Evolutionary conservation across 2,329 filamentous ascomycete species (phyloP).

Genomic region (Myriosclerotinia scirpicola): DNA sequence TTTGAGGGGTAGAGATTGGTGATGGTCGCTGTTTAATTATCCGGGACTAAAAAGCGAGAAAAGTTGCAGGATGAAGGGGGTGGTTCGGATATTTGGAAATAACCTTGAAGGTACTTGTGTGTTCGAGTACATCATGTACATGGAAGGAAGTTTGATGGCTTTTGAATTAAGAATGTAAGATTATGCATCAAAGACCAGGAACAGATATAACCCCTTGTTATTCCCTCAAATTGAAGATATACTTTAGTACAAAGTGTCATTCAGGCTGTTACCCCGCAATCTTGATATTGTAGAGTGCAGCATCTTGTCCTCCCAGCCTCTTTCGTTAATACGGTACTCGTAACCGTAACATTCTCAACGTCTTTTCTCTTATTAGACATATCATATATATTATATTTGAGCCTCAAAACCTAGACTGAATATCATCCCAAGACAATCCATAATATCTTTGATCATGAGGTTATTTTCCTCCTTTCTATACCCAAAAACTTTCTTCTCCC

Average conservation of each 20-base stretch:
- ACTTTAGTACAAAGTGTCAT: background rate
- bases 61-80: slow-evolving; percentile 15
- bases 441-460: slow-evolving; percentile 3
- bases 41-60: slow-evolving; percentile 22
- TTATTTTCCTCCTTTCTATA: background rate
- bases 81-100: slow-evolving; percentile 10
- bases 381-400: background rate
- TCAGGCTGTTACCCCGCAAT: slow-evolving; percentile 15
- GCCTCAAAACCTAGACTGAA: slow-evolving; percentile 1
- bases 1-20: slow-evolving; percentile 15
- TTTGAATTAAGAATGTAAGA: background rate
- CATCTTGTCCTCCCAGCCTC: slow-evolving; percentile 5
- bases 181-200: background rate
- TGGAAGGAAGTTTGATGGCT: background rate
- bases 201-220: background rate
- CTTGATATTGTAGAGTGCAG: slow-evolving; percentile 15
- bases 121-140: no score
- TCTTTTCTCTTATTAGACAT: background rate
- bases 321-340: background rate
- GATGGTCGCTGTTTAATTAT: slow-evolving; percentile 21
- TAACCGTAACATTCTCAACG: background rate
- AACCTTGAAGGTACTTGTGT: background rate
- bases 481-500: slow-evolving; percentile 1
- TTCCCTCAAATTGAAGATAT: background rate
- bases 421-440: background rate